Evolutionary conservation across 2,329 filamentous ascomycete genomes (phyloP).

Genomic region (Diaporthe humulicola): DNA sequence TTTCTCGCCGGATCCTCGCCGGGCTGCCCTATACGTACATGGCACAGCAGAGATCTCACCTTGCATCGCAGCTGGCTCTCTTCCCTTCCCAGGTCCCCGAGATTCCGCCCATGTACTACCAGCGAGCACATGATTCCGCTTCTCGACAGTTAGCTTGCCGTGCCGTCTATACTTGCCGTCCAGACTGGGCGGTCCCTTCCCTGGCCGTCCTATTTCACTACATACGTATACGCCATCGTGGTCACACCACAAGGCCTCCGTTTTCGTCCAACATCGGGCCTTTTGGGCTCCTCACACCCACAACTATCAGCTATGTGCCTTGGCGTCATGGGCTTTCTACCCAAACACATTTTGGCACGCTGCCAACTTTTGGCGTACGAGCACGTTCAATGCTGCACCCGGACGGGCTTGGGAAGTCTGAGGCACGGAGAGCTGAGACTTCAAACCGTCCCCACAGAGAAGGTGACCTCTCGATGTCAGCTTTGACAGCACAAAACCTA

Average conservation of each 20-base stretch:
- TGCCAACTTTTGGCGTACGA: background rate
- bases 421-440: background rate
- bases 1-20: background rate
- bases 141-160: conserved; percentile 9
- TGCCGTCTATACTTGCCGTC: conserved; percentile 28
- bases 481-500: background rate
- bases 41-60: conserved; percentile 17
- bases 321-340: background rate
- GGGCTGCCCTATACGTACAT: background rate
- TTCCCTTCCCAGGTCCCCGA: conserved; percentile 14
- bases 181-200: background rate
- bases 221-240: background rate
- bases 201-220: background rate
- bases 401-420: background rate
- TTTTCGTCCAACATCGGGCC: background rate
- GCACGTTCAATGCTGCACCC: background rate
- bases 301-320: background rate
- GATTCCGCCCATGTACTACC: conserved; percentile 34
- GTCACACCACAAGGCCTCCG: background rate
- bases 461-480: background rate
- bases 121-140: conserved; percentile 30
- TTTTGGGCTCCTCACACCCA: background rate
- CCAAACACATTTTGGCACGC: background rate
- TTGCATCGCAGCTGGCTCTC: background rate
- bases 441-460: background rate